Evolutionary conservation across 768 basidiomycete genomes (phyloP), one percentile per base, ranked within the genome.

Genomic region (Pleurotus cornucopiae): DNA sequence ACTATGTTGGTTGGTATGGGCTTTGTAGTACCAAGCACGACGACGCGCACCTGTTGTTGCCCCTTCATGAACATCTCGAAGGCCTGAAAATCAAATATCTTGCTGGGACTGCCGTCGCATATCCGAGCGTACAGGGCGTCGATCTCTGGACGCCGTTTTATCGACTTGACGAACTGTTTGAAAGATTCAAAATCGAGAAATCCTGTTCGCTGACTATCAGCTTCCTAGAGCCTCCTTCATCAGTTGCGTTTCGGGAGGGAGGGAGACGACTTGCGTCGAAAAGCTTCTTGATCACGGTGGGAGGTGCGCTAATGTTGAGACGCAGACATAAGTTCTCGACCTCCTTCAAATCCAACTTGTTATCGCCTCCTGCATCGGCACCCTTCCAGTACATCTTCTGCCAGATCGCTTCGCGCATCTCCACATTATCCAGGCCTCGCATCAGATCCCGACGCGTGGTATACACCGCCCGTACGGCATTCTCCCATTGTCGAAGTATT

Each of bases 121-220:
- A 78, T 59, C 14, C 70, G 67, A 41, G 65, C 67, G 67, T 86
- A 88, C 5, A 96, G 69, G 0, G 73, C 64, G 51, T 89, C 85
- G 1, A 98, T 67, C 47, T 98, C 95, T 0, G 89, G 85, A 12
- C 96, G 83, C 13, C 80, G 76, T 66, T 93, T 94, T 55, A 96
- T 79, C 26, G 83, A 67, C 63, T 86, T 89, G 60, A 95, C 88
- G 58, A 98, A 93, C 6, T 72, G 75, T 61, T 88, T 86, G 67
- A 95, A 98, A 56, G 85, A 86, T 2, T 75, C 60, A 63, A 92
- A 94, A 66, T 92, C 83, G 23, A 96, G 81, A 58, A 77, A 81
- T 0, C 81, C 83, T 2, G 75, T 75, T 2, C 70, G 70, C 51
- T 77, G 69, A 2, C 69, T 66, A 67, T 93, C 89, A 5, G 85